Evolutionary conservation across 2,329 filamentous ascomycete genomes (phyloP), one percentile per base, ranked within the genome.

Genomic region (Calonectria pteridis): DNA sequence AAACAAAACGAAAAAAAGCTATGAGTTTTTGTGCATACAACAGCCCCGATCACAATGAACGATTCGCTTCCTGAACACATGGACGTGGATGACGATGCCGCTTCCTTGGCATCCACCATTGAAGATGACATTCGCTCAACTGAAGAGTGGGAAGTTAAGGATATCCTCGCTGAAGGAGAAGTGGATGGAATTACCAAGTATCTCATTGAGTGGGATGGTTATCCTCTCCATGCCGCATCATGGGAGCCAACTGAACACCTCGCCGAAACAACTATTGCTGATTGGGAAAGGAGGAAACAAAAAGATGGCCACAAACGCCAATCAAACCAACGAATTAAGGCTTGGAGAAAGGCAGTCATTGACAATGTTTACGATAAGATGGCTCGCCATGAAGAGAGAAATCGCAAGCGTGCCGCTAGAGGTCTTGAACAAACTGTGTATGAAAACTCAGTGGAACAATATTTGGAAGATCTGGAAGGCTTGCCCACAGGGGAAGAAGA

Each of bases 241-340:
- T 92, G 90, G 90, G 90, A 92, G 75, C 88, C 89, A 0, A 75
- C 79, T 13, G 80, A 84, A 6, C 83, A 90, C 69, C 78, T 91
- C 5, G 82, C 82, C 0, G 74, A 81, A 2, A 82, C 82, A 0
- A 80, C 90, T 6, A 77, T 86, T 2, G 72, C 78, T 0, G 79
- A 84, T 3, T 91, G 90, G 90, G 80, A 84, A 63, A 79, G 83
- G 31, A 84, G 80, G 6, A 88, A 87, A 76, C 76, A 79, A n/a
- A 80, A 81, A 9, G 82, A 84, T 13, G 81, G 78, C 4, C 78
- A 79, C 10, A 84, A 85, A 16, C 77, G 81, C 11, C 74, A 80
- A 14, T 50, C 81, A 18, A 81, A 82, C 0, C 88, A 88, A 71
- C 84, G 86, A 28, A 72, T 89, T 20, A 69, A 77, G 5, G 73